Base-by-base conservation (phyloP, 2,329 filamentous ascomycete genomes). In the Trichoderma guizhouense region DNA sequence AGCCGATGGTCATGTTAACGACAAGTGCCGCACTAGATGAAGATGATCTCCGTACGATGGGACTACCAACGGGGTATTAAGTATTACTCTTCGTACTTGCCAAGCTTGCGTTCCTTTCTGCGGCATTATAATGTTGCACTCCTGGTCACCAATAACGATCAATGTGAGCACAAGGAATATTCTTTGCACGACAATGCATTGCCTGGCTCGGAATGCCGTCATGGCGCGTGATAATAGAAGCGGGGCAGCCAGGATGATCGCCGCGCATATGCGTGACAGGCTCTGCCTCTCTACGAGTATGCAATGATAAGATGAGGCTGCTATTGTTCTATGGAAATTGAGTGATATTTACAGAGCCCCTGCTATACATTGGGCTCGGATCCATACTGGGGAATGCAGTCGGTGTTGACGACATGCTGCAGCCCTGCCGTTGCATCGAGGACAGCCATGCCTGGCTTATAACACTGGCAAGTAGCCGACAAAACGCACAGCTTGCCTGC, bases 201-300 rank as follows among this genome's bases (percentile, higher is more conserved):
- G 28, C 57, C 57, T 47, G 58, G 39, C 60, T 63, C 24, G 68
- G 60, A 71, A 72, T 72, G 71, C 71, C 71, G 71, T 72, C 71
- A 72, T 69, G 57, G 71, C 64, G 71, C 71, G 64, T 72, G 64
- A 68, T 68, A 43, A 62, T 30, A 26, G 28, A 55, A 28, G 70
- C 53, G 70, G 70, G 63, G 62, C 63, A 60, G 21, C 39, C 24
- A 43, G 64, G 57, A 57, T 57, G 58, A 64, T 63, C 67, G 39
- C 36, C 68, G 53, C 68, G 68, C 68, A 71, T 64, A 57, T 67
- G 58, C 68, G 65, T 57, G 71, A 62, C 71, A 70, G 53, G 9
- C 43, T 12, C 47, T 51, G n/a, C n/a, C 21, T 53, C 47, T 53
- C 15, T 8, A 9, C 7, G 18, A 26, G 47, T 51, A 24, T 7